A percentile compares a stretch with the other conserved stretches of the same genome.
Conservation (phyloP, 164 flowering plant species). For the Protea cynaroides region DNA sequence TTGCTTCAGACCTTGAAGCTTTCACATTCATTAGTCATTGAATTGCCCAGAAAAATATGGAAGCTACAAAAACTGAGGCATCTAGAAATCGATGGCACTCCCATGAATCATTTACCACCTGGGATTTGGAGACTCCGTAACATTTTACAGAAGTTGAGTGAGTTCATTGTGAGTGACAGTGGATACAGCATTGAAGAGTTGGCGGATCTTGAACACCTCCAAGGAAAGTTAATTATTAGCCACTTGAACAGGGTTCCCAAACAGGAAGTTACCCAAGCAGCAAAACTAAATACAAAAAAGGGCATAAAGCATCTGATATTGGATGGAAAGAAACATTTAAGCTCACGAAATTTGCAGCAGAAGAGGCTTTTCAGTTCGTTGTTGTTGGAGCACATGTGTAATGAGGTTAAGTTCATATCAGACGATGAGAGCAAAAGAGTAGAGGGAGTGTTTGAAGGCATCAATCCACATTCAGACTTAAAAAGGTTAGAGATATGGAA, state of each 20-base stretch:
- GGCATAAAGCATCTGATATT: no score
- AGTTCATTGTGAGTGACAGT: not conserved
- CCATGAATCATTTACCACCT: not conserved
- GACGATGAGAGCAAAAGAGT: no score
- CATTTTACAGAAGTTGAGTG: not conserved
- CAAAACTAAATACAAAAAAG: no score
- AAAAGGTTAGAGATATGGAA: no score
- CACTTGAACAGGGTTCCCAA: not conserved
- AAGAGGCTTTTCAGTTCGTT: no score
- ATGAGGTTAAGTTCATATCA: no score
- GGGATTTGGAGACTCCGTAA: not conserved
- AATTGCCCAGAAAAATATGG: not conserved
- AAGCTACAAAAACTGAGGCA: not conserved
- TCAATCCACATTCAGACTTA: no score
- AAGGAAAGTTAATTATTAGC: not conserved
- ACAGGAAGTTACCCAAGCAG: no score
- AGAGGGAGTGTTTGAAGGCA: no score
- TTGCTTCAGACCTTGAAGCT: conserved; percentile 1
- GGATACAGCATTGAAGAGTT: not conserved
- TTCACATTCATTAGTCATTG: not conserved
- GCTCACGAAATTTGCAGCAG: no score
- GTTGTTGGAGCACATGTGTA: no score
- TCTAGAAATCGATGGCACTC: not conserved
- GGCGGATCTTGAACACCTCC: not conserved
- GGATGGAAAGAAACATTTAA: no score